Conservation (phyloP, 495 filamentous ascomycete genomes). For the Neurospora sp. region DNA sequence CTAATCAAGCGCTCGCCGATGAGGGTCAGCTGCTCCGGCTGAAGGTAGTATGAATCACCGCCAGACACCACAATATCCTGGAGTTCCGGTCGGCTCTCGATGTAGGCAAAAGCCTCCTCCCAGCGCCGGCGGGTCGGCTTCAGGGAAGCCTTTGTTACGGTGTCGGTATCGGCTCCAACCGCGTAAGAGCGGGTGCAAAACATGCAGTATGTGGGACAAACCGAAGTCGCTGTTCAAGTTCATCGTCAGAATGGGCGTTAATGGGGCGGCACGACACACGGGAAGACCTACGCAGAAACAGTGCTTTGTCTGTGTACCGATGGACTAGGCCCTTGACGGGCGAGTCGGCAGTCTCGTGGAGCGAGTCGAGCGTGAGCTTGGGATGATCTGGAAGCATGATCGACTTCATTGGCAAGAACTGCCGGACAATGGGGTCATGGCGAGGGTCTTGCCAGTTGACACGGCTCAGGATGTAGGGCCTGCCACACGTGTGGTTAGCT, state of each 20-base stretch:
- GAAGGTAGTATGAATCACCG: conserved; percentile 45
- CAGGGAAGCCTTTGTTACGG: conserved; percentile 36
- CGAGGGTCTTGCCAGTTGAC: conserved; percentile 46
- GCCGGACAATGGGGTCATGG: conserved; percentile 42
- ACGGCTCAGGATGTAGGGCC: conserved; percentile 43
- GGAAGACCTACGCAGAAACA: conserved; percentile 43
- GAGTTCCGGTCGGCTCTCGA: conserved; percentile 34
- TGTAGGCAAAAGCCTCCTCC: conserved; percentile 40
- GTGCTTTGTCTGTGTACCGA: conserved; percentile 48
- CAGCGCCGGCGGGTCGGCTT: conserved; percentile 33
- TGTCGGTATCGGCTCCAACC: conserved; percentile 40
- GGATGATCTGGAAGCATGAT: conserved; percentile 41
- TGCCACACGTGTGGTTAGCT: conserved; percentile 13
- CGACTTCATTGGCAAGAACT: conserved; percentile 45
- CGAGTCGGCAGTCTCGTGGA: conserved; percentile 40
- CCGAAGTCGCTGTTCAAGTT: conserved; percentile 29
- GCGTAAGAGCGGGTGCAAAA: conserved; percentile 51
- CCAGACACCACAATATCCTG: conserved; percentile 50
- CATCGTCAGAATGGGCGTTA: neutral
- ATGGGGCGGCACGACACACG: neutral
- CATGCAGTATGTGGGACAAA: conserved; percentile 49
- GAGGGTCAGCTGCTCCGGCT: conserved; percentile 21
- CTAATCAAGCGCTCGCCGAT: conserved; percentile 31
- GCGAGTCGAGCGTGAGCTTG: conserved; percentile 29
- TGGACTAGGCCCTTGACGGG: conserved; percentile 43